Evolutionary conservation across 2,329 filamentous ascomycete species (phyloP), one percentile per base, ranked within the genome.

Genomic region (Alternaria brassicicola): DNA sequence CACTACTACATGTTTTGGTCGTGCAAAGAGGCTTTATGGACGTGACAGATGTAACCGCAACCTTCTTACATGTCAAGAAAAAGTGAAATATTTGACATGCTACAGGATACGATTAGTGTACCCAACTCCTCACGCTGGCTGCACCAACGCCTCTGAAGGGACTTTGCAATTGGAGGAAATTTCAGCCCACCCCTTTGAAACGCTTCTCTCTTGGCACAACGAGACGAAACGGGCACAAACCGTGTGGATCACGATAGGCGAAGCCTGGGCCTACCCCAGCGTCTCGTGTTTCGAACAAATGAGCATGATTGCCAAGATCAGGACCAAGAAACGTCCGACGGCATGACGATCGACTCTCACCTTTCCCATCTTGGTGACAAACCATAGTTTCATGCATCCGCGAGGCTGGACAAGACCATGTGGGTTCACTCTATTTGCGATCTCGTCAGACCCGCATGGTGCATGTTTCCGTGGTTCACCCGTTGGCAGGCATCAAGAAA

Each of bases 201-300:
- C 54, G 36, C 45, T 30, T 30, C 42, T 12, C 26, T 31, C 54
- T 47, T 48, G 55, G 52, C 55, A 39, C 21, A 12, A 45, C 39
- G 52, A 49, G 41, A 30, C 35, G 23, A 54, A 59, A 55, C 35
- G 35, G 30, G 57, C 17, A 33, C 45, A 23, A 53, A 38, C 42
- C 35, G 35, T 15, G 45, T 42, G 38, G 47, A 35, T 38, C n/a
- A 19, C 58, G 51, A 62, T 64, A 58, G 50, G 50, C 59, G 58
- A 58, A 35, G 15, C 35, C 62, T 23, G 28, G 51, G 48, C 41
- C 41, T 55, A 57, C 50, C 59, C 57, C 50, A 57, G 57, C 30
- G 39, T 51, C 25, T 45, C 21, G 19, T 33, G 66, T 67, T 68
- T 67, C 66, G 54, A 62, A 66, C 60, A 65, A 59, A 61, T 62